A percentile compares a stretch with the other conserved stretches of the same genome.
These are phyloP conservation scores for Populus davidiana DNA, from an alignment of 345 rosid genomes.

Conservation along the genomic window DNA sequence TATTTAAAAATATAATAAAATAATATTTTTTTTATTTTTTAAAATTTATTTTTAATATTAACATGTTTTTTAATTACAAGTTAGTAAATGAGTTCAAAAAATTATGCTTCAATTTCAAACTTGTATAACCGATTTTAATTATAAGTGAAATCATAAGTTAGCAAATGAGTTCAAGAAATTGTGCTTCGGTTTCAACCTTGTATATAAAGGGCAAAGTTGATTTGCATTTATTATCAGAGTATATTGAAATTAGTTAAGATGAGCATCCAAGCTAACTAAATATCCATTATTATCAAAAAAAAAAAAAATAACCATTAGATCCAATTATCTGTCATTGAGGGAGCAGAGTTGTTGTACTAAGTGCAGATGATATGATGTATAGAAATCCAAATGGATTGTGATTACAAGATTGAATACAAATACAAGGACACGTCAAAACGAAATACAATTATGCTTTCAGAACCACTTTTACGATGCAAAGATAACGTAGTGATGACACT, in stretches of 20 bases:
- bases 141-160: neutral
- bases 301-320: neutral
- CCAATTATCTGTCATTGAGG: too few species aligned
- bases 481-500: neutral
- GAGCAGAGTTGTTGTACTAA: neutral
- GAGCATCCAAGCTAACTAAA: too few species aligned
- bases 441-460: neutral
- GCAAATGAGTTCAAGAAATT: neutral
- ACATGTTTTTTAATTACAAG: neutral
- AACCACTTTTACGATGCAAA: conserved; percentile 1
- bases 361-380: neutral
- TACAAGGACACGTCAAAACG: neutral
- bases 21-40: too few species aligned
- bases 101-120: neutral
- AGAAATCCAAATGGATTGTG: neutral
- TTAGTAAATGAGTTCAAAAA: neutral
- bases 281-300: too few species aligned
- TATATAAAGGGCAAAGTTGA: neutral
- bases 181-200: neutral
- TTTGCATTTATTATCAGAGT: too few species aligned
- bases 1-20: too few species aligned
- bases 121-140: neutral
- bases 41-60: too few species aligned
- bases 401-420: neutral
- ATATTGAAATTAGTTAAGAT: too few species aligned